These are phyloP conservation scores for Fomitopsis schrenkii DNA, from an alignment of 1,284 basidiomycete genomes.

Conservation along the genomic window DNA sequence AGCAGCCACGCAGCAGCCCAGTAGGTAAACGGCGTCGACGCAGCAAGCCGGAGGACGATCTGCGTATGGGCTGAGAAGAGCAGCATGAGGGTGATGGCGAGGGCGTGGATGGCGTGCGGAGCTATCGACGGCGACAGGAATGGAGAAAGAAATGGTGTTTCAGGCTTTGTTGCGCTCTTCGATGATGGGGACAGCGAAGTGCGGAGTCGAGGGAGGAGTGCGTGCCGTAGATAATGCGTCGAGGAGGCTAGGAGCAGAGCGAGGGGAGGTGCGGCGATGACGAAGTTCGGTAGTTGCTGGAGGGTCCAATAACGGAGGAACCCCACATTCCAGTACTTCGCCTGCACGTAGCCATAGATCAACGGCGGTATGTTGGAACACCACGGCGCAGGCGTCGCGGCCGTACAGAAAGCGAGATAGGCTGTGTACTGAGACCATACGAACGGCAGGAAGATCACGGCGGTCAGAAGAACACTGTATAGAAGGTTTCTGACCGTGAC, in stretches of 20 bases:
- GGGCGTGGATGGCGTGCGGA: slow-evolving; percentile 71
- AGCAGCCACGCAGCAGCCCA: slow-evolving; percentile 78
- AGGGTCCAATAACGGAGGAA: slow-evolving; percentile 85
- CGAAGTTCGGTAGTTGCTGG: slow-evolving; percentile 85
- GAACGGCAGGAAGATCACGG: slow-evolving; percentile 27
- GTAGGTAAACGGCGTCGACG: slow-evolving; percentile 78
- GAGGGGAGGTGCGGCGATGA: slow-evolving; percentile 75
- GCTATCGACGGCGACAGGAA: slow-evolving; percentile 35
- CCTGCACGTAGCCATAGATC: slow-evolving; percentile 84
- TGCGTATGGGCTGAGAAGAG: slow-evolving; percentile 87
- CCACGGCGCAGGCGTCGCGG: slow-evolving; percentile 43
- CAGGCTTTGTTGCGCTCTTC: not conserved
- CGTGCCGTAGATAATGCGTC: slow-evolving; percentile 29
- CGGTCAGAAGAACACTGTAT: slow-evolving; percentile 37
- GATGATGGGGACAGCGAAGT: not conserved
- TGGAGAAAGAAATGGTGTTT: slow-evolving; percentile 7
- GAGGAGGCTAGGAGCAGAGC: slow-evolving; percentile 45
- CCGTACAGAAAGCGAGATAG: not conserved
- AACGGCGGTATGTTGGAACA: slow-evolving; percentile 59
- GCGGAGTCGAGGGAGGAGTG: slow-evolving; percentile 12
- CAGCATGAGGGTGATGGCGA: slow-evolving; percentile 57
- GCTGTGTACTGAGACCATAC: not conserved
- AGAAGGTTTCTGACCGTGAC: slow-evolving; percentile 26
- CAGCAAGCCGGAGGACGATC: slow-evolving; percentile 80
- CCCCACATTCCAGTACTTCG: slow-evolving; percentile 85